Conservation (phyloP, 2,329 filamentous ascomycete genomes). For the Curvularia lunata region DNA sequence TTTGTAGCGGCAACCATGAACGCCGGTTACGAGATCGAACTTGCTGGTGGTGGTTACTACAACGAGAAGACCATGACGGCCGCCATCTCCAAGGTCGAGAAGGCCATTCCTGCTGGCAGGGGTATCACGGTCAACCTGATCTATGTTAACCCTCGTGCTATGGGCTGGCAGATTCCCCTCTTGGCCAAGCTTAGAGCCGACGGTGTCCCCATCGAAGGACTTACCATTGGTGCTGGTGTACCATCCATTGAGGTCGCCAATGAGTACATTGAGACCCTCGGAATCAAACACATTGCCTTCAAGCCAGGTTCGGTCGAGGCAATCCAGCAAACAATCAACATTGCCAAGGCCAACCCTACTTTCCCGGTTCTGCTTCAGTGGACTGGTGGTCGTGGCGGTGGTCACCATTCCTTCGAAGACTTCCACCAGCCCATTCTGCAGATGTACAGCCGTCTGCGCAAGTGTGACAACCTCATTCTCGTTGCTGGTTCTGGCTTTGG, state of each 20-base stretch:
- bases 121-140: slow-evolving; percentile 62
- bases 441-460: slow-evolving; percentile 55
- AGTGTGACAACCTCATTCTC: slow-evolving; percentile 55
- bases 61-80: slow-evolving; percentile 52
- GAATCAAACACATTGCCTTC: slow-evolving; percentile 57
- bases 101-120: slow-evolving; percentile 54
- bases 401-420: slow-evolving; percentile 59
- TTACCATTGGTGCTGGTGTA: slow-evolving; percentile 58
- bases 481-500: slow-evolving; percentile 58
- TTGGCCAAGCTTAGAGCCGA: slow-evolving; percentile 56
- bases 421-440: slow-evolving; percentile 58
- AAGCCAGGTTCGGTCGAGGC: slow-evolving; percentile 56
- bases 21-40: slow-evolving; percentile 57
- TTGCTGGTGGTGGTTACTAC: slow-evolving; percentile 60
- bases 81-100: slow-evolving; percentile 56
- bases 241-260: slow-evolving; percentile 57
- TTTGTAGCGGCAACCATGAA: slow-evolving; percentile 63
- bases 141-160: slow-evolving; percentile 60
- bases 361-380: slow-evolving; percentile 58
- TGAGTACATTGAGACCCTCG: slow-evolving; percentile 64
- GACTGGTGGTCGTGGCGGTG: slow-evolving; percentile 59
- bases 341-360: slow-evolving; percentile 54
- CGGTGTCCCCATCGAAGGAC: slow-evolving; percentile 55
- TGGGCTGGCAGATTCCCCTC: slow-evolving; percentile 61
- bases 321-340: slow-evolving; percentile 56